Evolutionary conservation across 768 basidiomycete species (phyloP), one percentile per base, ranked within the genome.

Genomic region (Dentipellis sp.): DNA sequence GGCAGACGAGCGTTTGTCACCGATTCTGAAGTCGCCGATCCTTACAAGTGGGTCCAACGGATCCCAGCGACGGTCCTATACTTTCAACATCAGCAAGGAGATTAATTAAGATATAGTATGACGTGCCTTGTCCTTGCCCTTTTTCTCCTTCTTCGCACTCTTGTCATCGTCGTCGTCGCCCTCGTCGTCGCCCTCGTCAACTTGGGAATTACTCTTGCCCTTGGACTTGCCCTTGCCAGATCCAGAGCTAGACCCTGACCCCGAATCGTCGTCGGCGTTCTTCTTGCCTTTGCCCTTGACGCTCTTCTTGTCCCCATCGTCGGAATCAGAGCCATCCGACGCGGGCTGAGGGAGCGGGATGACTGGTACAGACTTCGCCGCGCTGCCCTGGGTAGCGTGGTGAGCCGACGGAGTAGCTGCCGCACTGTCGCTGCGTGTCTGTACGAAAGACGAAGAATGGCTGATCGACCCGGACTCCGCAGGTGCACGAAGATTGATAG

Each of bases 401-500:
- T 29, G 29, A 29, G 29, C 29, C 6, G 29, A 29, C 6, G 29
- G 29, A 4, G 42, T 35, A 11, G 55, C 37, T 10, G 55, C 34
- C 10, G 50, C 17, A 19, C 39, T 45, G n/a, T 19, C 29, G 35
- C 16, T 42, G 23, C 14, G 40, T 12, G 34, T 12, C 36, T 42
- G 21, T 19, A 22, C 53, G 12, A 39, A 22, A 14, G 38, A 14
- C 36, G 45, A 40, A 3, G 37, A 29, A 35, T 36, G 39, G 16
- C 39, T 48, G 52, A 35, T 29, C 39, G n/a, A 36, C 34, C 14
- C 34, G 22, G 47, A 36, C 16, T 40, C 48, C 14, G 54, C 36
- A 42, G 40, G 40, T 34, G 40, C 38, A 45, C 56, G 60, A 6
- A 52, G 16, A 35, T 60, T 58, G 54, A 78, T 62, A 50, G 72